Percentiles rank a stretch among this genome's conserved stretches.
phyloP scores from a whole-genome alignment of 1,139 yeast species.

The Debaryomycetaceae sp. region DNA sequence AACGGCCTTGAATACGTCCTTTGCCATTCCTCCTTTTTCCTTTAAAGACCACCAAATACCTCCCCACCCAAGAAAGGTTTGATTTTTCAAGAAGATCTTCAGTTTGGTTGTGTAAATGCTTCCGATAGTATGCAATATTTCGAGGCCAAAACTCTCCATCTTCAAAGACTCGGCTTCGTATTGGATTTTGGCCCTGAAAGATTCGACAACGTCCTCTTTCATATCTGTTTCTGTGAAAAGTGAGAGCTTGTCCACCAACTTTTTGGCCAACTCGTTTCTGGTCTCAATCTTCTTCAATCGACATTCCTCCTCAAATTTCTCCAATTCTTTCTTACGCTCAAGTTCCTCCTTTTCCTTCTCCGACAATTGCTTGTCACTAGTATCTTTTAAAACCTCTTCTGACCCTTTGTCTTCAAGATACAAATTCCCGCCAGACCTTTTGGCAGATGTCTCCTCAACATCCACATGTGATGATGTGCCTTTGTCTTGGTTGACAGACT shows the following conservation, averaged over 20 bases:
- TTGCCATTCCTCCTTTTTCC: constrained; percentile 81
- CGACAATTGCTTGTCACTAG: constrained; percentile 14
- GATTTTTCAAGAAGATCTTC: constrained; percentile 53
- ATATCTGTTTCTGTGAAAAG: constrained; percentile 83
- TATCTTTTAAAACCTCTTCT: constrained; percentile 14
- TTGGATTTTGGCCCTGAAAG: constrained; percentile 68
- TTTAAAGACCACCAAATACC: constrained; percentile 82
- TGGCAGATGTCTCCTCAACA: neutral
- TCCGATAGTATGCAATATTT: constrained; percentile 85
- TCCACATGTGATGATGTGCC: neutral
- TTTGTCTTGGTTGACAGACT: neutral
- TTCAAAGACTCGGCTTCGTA: constrained; percentile 86
- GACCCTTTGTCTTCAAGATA: constrained; percentile 5
- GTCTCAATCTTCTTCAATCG: constrained; percentile 68
- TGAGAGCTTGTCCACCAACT: constrained; percentile 63
- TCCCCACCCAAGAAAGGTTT: constrained; percentile 75
- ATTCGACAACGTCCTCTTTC: constrained; percentile 60
- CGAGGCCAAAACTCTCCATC: constrained; percentile 92
- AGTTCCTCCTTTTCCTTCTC: constrained; percentile 48
- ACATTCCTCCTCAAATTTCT: constrained; percentile 78
- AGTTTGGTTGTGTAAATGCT: constrained; percentile 71
- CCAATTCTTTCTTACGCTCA: constrained; percentile 60
- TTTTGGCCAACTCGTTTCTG: constrained; percentile 60
- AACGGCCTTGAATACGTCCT: constrained; percentile 83
- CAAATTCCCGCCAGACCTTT: neutral